Evolutionary conservation across 2,329 filamentous ascomycete species (phyloP).

Genomic region (Pseudogymnoascus sp.): DNA sequence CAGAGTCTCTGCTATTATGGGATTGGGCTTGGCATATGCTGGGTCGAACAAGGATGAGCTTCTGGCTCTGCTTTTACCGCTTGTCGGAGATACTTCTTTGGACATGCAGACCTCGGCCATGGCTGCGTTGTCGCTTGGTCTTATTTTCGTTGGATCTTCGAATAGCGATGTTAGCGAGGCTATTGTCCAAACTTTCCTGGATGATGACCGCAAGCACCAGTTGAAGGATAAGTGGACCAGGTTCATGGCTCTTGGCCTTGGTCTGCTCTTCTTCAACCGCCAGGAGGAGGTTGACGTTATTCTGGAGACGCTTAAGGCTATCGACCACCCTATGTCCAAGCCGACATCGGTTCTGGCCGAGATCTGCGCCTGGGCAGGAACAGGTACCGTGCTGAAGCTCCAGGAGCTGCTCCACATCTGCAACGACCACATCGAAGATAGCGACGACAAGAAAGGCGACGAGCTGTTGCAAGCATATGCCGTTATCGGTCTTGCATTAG

Average conservation of each 20-base stretch:
- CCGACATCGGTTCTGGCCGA: conserved; percentile 91
- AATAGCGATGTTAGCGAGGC: conserved; percentile 86
- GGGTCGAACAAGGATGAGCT: conserved; percentile 88
- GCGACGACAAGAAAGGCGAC: conserved; percentile 89
- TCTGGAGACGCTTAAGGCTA: conserved; percentile 89
- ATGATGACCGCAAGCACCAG: conserved; percentile 83
- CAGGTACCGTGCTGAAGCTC: conserved; percentile 91
- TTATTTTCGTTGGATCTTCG: conserved; percentile 88
- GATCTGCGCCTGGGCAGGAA: conserved; percentile 97
- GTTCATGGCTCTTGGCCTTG: conserved; percentile 89
- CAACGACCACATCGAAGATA: conserved; percentile 93
- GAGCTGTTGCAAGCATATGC: conserved; percentile 94
- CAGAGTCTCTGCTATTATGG: conserved; percentile 85
- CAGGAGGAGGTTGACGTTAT: conserved; percentile 99
- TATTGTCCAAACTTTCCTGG: conserved; percentile 85
- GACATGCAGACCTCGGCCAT: conserved; percentile 96
- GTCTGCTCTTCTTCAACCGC: conserved; percentile 87
- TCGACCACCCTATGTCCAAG: conserved; percentile 94
- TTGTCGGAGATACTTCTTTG: conserved; percentile 73
- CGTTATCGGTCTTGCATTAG: conserved; percentile 84
- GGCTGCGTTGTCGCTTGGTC: conserved; percentile 82
- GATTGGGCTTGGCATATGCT: conserved; percentile 86
- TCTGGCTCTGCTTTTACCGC: conserved; percentile 75
- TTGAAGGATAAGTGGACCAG: conserved; percentile 97
- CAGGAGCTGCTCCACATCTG: conserved; percentile 97